Evolutionary conservation across 495 filamentous ascomycete genomes (phyloP), one percentile per base, ranked within the genome.

Genomic region (Penicillium canescens): DNA sequence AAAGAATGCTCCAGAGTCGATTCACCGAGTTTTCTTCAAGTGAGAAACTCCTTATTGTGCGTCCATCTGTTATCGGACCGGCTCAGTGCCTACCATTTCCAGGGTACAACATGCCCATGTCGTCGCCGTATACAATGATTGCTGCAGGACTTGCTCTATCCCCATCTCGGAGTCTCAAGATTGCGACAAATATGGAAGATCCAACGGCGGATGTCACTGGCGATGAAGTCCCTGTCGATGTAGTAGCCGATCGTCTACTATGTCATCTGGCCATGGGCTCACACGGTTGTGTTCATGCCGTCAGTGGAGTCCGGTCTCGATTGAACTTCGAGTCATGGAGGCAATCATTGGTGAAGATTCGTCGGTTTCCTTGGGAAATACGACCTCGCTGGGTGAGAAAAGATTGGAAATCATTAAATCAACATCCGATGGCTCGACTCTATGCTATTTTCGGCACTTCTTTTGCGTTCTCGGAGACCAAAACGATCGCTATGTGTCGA

Each of bases 181-280:
- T 42, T n/a, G 40, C 40, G 0, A 44, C 44, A 1, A 10, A 34
- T 11, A 16, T 26, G 11, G 5, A 34, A 4, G 2, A 57, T 6
- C 54, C 59, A 1, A 35, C 44, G 1, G 3, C 9, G 0, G 31
- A 60, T 1, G 38, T 45, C n/a, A 54, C 43, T 2, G 13, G 41
- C 10, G 60, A 66, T 33, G 59, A 62, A 42, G 56, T 66, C 1
- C 63, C 63, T 10, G 60, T 66, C 1, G 63, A 66, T 34, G 51
- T 62, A 0, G 63, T 62, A 2, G 60, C 46, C 1, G 60, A 62
- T 13, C 47, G 56, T 16, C 41, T 57, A 1, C 44, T 62, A 0
- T 41, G 28, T 2, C 63, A 66, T 42, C 48, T 66, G 6, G 56
- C 54, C n/a, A 6, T n/a, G 3, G 52, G 54, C 4, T 58, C 49